phyloP scores from a whole-genome alignment of 257 asterid species.

The Petunia axillaris region DNA sequence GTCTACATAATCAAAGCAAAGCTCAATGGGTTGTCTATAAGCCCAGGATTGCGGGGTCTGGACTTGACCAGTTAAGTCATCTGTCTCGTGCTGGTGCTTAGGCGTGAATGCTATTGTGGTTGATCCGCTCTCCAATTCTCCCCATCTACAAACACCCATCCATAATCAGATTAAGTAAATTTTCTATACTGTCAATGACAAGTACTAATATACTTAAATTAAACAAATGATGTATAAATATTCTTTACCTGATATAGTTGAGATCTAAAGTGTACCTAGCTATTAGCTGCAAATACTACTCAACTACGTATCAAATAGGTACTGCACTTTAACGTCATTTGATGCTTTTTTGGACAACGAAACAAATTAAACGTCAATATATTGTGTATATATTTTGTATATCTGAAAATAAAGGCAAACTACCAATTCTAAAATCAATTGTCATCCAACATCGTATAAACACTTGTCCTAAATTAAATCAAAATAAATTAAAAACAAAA shows the following conservation, averaged over 20 bases:
- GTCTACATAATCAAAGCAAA: conserved; percentile 81
- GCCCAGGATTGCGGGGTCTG: conserved; percentile 35
- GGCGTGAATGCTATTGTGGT: conserved; percentile 93
- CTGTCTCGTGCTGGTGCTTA: conserved; percentile 77
- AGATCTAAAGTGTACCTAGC: too few species aligned
- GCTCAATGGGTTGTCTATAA: conserved; percentile 65
- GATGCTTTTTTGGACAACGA: not conserved
- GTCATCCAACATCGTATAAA: not conserved
- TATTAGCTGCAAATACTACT: too few species aligned
- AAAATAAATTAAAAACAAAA: not conserved
- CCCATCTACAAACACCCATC: conserved; percentile 55
- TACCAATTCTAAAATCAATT: not conserved
- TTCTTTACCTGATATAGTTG: not conserved
- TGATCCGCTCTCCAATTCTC: conserved; percentile 80
- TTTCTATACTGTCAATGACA: too few species aligned
- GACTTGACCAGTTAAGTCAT: conserved; percentile 68
- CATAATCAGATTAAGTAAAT: too few species aligned
- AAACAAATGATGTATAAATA: not conserved
- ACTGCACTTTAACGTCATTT: too few species aligned
- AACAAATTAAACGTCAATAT: not conserved
- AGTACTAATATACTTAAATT: too few species aligned
- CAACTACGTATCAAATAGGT: too few species aligned
- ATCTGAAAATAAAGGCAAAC: not conserved
- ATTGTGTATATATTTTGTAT: not conserved
- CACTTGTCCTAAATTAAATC: not conserved